A percentile compares a stretch with the other conserved stretches of the same genome.
Conservation (phyloP, 1,284 basidiomycete species). For the Schizophyllum commune region DNA sequence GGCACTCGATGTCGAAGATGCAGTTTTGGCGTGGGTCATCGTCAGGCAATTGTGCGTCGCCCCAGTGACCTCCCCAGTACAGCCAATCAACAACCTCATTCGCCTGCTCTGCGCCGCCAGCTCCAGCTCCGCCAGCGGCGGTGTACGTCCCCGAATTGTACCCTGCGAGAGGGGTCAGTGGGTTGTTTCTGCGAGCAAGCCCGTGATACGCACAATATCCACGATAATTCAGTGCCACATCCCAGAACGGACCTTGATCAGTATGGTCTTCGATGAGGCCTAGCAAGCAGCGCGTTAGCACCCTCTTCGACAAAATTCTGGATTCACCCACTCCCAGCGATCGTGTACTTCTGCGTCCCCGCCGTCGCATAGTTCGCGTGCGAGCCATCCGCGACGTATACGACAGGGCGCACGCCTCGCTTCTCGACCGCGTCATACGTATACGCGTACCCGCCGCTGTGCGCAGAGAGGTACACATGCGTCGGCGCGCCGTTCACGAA, state of each 20-base stretch:
- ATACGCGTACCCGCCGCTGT: slow-evolving; percentile 24
- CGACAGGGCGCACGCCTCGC: slow-evolving; percentile 11
- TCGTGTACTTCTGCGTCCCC: background rate
- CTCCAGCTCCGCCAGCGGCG: background rate
- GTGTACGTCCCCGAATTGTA: background rate
- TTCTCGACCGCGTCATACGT: slow-evolving; percentile 16
- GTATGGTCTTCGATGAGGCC: background rate
- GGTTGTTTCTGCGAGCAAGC: background rate
- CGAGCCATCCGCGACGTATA: background rate
- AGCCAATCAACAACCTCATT: background rate
- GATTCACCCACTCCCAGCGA: background rate
- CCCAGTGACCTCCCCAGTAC: background rate
- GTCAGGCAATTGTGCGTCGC: background rate
- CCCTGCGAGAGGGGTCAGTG: background rate
- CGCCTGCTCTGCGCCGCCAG: background rate
- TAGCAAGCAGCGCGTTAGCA: background rate
- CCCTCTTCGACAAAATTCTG: background rate
- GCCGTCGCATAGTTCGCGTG: background rate
- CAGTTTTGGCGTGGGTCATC: background rate
- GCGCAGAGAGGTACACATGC: slow-evolving; percentile 25
- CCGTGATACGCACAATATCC: background rate
- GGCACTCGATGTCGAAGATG: background rate
- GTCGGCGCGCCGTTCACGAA: slow-evolving; percentile 24
- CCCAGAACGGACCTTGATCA: background rate
- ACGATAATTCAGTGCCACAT: background rate